phyloP scores from a whole-genome alignment of 1,284 basidiomycete genomes.

The Volvariella surrecta region DNA sequence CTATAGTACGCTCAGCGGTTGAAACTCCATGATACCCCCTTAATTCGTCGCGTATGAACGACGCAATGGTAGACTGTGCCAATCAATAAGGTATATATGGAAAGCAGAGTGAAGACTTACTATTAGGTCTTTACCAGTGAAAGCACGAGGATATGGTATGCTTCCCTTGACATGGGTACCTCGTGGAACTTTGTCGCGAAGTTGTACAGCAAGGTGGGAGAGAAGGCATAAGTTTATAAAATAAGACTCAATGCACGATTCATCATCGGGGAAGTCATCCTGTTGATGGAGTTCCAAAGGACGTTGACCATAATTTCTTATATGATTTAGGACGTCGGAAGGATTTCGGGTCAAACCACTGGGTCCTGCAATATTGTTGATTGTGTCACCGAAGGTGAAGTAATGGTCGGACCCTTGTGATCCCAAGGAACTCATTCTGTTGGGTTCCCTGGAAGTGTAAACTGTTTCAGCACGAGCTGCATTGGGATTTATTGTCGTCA shows the following conservation, averaged over 20 bases:
- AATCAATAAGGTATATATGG: neutral
- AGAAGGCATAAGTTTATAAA: slow-evolving; percentile 86
- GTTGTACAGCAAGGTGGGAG: slow-evolving; percentile 81
- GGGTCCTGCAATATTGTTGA: slow-evolving; percentile 12
- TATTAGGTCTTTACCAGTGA: slow-evolving; percentile 90
- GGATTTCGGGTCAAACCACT: slow-evolving; percentile 20
- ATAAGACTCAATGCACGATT: slow-evolving; percentile 40
- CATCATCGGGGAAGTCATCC: slow-evolving; percentile 68
- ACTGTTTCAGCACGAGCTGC: too few species aligned
- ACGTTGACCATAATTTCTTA: slow-evolving; percentile 20
- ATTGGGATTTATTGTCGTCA: too few species aligned
- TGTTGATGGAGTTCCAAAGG: slow-evolving; percentile 31
- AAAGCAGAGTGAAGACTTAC: slow-evolving; percentile 37
- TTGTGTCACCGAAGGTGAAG: too few species aligned
- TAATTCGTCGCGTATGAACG: slow-evolving; percentile 69
- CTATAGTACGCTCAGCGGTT: slow-evolving; percentile 69
- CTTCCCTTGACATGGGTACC: slow-evolving; percentile 87
- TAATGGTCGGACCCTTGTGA: too few species aligned
- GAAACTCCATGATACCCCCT: slow-evolving; percentile 68
- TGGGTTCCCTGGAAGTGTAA: neutral
- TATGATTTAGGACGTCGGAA: slow-evolving; percentile 22
- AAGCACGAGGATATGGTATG: slow-evolving; percentile 79
- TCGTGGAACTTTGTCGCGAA: slow-evolving; percentile 81
- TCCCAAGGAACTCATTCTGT: neutral
- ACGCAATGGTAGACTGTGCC: slow-evolving; percentile 75